Evolutionary conservation across 257 asterid species (phyloP).

Genomic region (Cinchona pubescens): DNA sequence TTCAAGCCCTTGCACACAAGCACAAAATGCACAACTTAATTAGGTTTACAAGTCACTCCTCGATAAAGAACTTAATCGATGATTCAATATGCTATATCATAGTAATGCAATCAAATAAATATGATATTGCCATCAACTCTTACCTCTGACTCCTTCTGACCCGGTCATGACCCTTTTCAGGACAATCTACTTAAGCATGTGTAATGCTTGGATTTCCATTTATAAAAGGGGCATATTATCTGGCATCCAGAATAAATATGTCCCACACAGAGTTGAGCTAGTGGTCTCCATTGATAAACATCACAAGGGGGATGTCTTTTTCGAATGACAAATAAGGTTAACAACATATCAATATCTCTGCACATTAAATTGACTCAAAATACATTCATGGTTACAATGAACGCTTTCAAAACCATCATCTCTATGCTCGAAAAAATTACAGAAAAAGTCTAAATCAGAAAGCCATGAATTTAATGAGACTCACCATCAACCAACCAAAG

Average conservation of each 20-base stretch:
- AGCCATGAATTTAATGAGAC: slow-evolving; percentile 1
- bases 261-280: neutral
- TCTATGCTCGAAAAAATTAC: neutral
- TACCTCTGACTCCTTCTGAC: neutral
- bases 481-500: slow-evolving; percentile 3
- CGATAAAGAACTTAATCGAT: too few species aligned
- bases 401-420: neutral
- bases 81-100: too few species aligned
- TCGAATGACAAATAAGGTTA: neutral
- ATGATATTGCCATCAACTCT: too few species aligned
- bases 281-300: neutral
- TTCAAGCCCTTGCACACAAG: neutral
- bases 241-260: neutral
- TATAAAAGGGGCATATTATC: neutral
- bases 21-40: neutral
- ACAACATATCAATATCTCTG: neutral
- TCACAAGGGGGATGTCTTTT: neutral
- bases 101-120: too few species aligned
- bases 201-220: neutral
- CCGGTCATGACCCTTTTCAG: neutral
- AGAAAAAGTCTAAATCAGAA: neutral
- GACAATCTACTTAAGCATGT: neutral
- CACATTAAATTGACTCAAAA: neutral
- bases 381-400: neutral
- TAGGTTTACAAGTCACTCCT: too few species aligned